Evolutionary conservation across 163 green algal species (phyloP).

Genomic region (Volvox carteri): DNA sequence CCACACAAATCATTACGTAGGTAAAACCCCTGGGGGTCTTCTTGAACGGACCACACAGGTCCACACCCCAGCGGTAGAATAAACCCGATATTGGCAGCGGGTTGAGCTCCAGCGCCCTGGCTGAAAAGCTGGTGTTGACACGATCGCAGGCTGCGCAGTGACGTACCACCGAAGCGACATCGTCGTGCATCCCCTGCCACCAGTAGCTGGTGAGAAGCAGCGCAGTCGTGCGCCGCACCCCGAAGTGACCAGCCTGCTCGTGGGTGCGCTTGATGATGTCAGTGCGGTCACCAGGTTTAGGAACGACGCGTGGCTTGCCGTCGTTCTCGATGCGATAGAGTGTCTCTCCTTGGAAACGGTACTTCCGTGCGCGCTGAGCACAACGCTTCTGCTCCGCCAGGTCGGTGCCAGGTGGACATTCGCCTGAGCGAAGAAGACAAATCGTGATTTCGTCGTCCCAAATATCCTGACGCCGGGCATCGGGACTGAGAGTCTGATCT

Average conservation of each 20-base stretch:
- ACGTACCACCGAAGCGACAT: neutral
- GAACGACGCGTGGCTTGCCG: neutral
- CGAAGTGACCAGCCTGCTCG: constrained; percentile 30
- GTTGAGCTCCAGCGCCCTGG: neutral
- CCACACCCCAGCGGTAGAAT: constrained; percentile 22
- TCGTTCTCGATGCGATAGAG: neutral
- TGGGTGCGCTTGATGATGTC: constrained; percentile 5
- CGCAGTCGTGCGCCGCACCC: neutral
- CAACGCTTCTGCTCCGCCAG: neutral
- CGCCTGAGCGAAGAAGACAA: neutral
- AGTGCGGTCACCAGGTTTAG: neutral
- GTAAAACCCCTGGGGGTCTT: neutral
- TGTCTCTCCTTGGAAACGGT: neutral
- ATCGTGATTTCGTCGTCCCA: constrained; percentile 3
- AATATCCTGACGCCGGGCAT: neutral
- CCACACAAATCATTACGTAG: constrained; percentile 31
- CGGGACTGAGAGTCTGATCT: neutral
- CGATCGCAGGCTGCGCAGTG: constrained; percentile 10
- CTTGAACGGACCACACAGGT: constrained; percentile 14
- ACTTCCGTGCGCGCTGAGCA: neutral
- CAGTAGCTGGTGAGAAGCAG: constrained; percentile 17
- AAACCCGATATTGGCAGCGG: constrained; percentile 6
- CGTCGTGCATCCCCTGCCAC: neutral
- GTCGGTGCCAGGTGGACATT: too few relatives aligned
- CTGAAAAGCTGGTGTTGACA: neutral